Conservation (phyloP, 2,329 filamentous ascomycete genomes). For the Pestalotiopsis sp. region DNA sequence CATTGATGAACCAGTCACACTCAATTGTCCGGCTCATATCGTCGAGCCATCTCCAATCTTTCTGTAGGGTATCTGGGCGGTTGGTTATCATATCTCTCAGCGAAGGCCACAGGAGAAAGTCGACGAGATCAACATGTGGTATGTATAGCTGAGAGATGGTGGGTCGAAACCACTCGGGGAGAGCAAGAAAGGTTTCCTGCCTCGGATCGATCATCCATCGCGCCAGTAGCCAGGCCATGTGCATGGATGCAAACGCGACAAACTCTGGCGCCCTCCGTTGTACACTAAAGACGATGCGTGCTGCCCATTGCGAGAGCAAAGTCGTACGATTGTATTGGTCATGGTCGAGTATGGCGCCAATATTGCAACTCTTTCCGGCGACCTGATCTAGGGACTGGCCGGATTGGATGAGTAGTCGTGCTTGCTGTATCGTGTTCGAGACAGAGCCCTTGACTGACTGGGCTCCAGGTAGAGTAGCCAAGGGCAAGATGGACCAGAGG, state of each 20-base stretch:
- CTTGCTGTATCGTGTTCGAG: background rate
- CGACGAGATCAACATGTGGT: slow-evolving; percentile 6
- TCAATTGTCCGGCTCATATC: background rate
- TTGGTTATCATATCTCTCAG: background rate
- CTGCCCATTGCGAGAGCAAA: slow-evolving; percentile 2
- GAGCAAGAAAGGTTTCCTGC: background rate
- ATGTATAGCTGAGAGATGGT: background rate
- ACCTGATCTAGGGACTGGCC: background rate
- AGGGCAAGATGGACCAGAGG: slow-evolving; percentile 3
- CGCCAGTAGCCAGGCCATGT: background rate
- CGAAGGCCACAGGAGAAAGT: background rate
- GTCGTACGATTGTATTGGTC: background rate
- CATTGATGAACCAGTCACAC: background rate
- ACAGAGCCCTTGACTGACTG: slow-evolving; percentile 4
- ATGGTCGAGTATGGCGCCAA: slow-evolving; percentile 2
- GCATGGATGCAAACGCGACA: slow-evolving; percentile 4
- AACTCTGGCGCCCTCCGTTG: background rate
- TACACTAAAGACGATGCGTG: background rate
- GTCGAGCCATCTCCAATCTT: slow-evolving; percentile 8
- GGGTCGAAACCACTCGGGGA: slow-evolving; percentile 4
- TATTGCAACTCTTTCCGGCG: background rate
- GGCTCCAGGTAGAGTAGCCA: background rate
- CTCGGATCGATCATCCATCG: slow-evolving; percentile 7
- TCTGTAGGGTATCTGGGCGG: background rate
- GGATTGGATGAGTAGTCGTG: background rate